Percentiles rank a stretch among this genome's conserved stretches.
These are phyloP conservation scores for Thalassiosira livingstoniorum DNA, from an alignment of 352 stramenopile species.

Conservation along the genomic window DNA sequence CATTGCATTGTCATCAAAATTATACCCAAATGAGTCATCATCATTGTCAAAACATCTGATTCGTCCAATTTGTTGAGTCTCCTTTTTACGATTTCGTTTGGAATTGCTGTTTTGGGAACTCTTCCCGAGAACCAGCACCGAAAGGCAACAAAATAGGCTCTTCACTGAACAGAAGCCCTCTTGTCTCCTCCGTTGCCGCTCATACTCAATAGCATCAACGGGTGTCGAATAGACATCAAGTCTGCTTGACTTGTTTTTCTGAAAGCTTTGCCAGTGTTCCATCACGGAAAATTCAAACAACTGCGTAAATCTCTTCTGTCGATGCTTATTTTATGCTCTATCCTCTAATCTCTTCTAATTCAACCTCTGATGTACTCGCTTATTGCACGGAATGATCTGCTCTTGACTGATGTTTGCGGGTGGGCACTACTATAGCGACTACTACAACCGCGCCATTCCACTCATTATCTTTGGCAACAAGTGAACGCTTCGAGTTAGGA, in stretches of 20 bases:
- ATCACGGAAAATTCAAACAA: no score
- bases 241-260: constrained; percentile 21
- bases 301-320: no score
- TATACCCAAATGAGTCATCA: constrained; percentile 56
- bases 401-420: no score
- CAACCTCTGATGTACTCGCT: no score
- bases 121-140: constrained; percentile 42
- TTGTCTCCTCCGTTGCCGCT: constrained; percentile 35
- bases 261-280: constrained; percentile 50
- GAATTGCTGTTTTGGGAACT: background rate
- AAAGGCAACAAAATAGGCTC: constrained; percentile 54
- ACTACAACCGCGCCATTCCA: no score
- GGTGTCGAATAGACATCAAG: constrained; percentile 31
- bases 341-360: no score
- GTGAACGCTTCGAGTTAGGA: no score
- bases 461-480: no score
- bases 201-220: constrained; percentile 40
- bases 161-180: constrained; percentile 48
- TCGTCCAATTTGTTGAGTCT: constrained; percentile 4
- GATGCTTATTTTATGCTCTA: no score
- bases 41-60: constrained; percentile 15
- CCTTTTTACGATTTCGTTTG: constrained; percentile 4
- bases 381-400: no score
- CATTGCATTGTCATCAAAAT: constrained; percentile 52
- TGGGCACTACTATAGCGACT: no score